These are phyloP conservation scores for Russula vinacea DNA, from an alignment of 768 basidiomycete species.

Conservation along the genomic window DNA sequence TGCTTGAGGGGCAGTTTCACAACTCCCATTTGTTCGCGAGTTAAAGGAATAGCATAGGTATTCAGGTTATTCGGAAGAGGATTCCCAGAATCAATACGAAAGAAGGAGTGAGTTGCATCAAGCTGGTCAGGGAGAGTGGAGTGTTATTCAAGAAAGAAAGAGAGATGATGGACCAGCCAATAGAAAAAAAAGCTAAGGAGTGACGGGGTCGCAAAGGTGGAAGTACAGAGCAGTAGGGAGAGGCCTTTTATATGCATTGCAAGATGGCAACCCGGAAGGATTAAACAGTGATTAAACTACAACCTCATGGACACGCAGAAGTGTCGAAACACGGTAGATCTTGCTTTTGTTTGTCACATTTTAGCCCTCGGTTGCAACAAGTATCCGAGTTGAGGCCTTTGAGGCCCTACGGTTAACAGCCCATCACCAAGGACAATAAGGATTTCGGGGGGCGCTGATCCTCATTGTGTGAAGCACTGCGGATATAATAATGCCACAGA, in stretches of 20 bases:
- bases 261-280: constrained; percentile 11
- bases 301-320: neutral
- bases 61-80: constrained; percentile 44
- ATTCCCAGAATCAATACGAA: constrained; percentile 54
- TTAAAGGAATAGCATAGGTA: constrained; percentile 46
- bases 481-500: neutral
- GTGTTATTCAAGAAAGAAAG: constrained; percentile 41
- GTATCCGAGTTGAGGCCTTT: neutral
- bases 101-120: constrained; percentile 55
- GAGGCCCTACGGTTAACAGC: neutral
- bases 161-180: constrained; percentile 23
- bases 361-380: neutral
- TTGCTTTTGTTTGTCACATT: constrained; percentile 4
- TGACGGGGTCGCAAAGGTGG: neutral
- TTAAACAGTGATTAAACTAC: neutral
- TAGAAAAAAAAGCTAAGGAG: constrained; percentile 8
- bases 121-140: constrained; percentile 66
- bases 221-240: neutral
- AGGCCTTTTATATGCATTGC: neutral
- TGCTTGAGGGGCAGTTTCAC: constrained; percentile 46
- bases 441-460: neutral
- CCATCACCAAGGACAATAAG: neutral
- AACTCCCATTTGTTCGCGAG: constrained; percentile 34
- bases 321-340: neutral
- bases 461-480: neutral